Conservation (phyloP, 1,139 yeast genomes). For the Chernovozyma aurita region DNA sequence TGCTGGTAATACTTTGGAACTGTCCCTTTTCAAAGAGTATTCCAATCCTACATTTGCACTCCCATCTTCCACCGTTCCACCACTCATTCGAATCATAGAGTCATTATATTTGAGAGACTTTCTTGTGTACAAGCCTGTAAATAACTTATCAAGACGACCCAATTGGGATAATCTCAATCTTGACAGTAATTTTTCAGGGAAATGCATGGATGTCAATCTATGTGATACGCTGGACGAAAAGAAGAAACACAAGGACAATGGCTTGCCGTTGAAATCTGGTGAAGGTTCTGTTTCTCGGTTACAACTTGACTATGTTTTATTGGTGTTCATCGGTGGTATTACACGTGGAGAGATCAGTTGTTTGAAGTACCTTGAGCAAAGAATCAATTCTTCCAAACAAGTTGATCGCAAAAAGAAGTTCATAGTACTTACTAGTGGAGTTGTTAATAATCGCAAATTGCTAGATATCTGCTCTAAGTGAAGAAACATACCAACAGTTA, state of each 20-base stretch:
- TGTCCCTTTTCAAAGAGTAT: conserved; percentile 21
- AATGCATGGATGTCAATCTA: conserved; percentile 31
- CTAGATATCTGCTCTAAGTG: conserved; percentile 11
- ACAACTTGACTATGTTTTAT: conserved; percentile 40
- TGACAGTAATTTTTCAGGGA: conserved; percentile 37
- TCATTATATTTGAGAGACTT: conserved; percentile 47
- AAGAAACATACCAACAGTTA: too few relatives aligned
- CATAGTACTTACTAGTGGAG: conserved; percentile 52
- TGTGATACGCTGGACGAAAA: conserved; percentile 25
- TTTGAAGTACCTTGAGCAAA: conserved; percentile 49
- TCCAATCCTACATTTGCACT: conserved; percentile 47
- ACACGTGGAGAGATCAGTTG: conserved; percentile 74
- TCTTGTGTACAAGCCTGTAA: conserved; percentile 37
- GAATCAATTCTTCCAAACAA: conserved; percentile 19
- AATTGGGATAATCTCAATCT: conserved; percentile 42
- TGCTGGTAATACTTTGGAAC: neutral
- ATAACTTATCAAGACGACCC: conserved; percentile 35
- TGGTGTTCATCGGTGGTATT: conserved; percentile 67
- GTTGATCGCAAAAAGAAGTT: conserved; percentile 36
- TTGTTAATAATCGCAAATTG: conserved; percentile 45
- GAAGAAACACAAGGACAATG: conserved; percentile 9
- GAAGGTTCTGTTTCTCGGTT: neutral
- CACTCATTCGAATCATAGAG: conserved; percentile 45
- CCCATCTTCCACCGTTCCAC: conserved; percentile 51
- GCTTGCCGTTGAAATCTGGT: neutral